Evolutionary conservation across 2,329 filamentous ascomycete species (phyloP).

Genomic region (Diaporthe citriasiana): DNA sequence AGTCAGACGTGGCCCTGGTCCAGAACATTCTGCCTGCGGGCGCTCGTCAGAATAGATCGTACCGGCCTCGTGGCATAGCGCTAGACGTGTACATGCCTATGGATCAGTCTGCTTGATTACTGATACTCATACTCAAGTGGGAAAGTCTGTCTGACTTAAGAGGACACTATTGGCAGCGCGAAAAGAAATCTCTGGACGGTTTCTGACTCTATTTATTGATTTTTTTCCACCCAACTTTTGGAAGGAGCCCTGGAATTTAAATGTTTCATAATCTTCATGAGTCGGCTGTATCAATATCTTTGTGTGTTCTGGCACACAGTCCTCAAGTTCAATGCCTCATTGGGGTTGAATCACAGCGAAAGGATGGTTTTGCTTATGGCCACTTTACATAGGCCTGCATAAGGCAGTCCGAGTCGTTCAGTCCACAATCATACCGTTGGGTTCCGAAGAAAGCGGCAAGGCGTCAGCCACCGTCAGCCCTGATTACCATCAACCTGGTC

Average conservation of each 20-base stretch:
- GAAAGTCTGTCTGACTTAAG: not conserved
- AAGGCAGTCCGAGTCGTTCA: not conserved
- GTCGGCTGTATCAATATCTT: not conserved
- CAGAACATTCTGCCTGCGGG: not conserved
- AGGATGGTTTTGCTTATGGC: not conserved
- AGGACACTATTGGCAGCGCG: not conserved
- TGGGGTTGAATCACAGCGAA: too few species aligned
- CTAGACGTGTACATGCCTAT: not conserved
- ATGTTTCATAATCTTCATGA: not conserved
- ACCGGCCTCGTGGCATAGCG: not conserved
- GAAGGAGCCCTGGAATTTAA: not conserved
- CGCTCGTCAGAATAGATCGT: not conserved
- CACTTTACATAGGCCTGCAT: not conserved
- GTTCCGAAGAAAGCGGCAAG: not conserved
- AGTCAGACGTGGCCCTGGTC: not conserved
- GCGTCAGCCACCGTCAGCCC: slow-evolving; percentile 22
- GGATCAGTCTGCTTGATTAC: not conserved
- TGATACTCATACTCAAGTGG: not conserved
- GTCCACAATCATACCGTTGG: not conserved
- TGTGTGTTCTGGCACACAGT: not conserved
- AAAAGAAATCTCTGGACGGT: not conserved
- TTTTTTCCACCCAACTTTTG: not conserved
- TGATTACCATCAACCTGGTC: slow-evolving; percentile 7
- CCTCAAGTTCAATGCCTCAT: not conserved
- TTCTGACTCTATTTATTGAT: too few species aligned